Evolutionary conservation across 2,329 filamentous ascomycete species (phyloP), one percentile per base, ranked within the genome.

Genomic region (Rutstroemia sydowiana): DNA sequence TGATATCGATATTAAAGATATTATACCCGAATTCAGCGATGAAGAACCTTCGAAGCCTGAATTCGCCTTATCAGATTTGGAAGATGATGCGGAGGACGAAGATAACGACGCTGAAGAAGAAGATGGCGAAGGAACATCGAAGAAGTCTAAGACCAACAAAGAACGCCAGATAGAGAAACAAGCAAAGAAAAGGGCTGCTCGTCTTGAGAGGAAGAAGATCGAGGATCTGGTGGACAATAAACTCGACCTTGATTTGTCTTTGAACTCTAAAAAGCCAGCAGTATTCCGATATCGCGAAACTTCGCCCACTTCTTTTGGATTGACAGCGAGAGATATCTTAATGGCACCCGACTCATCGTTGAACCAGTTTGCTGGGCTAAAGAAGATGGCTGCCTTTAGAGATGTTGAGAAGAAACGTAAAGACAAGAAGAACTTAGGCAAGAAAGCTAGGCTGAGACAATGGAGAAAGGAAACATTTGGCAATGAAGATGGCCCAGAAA

Each of bases 1-100:
- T 64, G 93, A 98, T 66, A 96, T 98, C 62, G 91, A 97, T 66
- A 97, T 98, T 72, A 89, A 87, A 55, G 92, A 95, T 67, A 77
- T 96, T 46, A 73, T 95, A 26, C 90, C 89, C 1, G 88, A 95
- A 55, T 95, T 95, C 65, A 81, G 88, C 18, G 87, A 88, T 23
- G 79, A 80, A 34, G 51, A 45, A 55, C 53, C 66, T 43, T 63
- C 66, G 26, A 71, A 75, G 45, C 78, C 80, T 18, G 71, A 72
- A 1, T 70, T 86, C 54, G 71, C 71, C 1, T 70, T 85, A 1
- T 79, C 80, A 5, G 79, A 84, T 57, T 73, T 70, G 1, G 74
- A 77, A 23, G 68, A 69, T 11, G 68, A 69, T 8, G 67, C 61
- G 13, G 64, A 26, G 23, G 23, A 37, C 51, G 3, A 69, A 11